Evolutionary conservation across 2,329 filamentous ascomycete genomes (phyloP).

Genomic region (Pleurostoma richardsiae): DNA sequence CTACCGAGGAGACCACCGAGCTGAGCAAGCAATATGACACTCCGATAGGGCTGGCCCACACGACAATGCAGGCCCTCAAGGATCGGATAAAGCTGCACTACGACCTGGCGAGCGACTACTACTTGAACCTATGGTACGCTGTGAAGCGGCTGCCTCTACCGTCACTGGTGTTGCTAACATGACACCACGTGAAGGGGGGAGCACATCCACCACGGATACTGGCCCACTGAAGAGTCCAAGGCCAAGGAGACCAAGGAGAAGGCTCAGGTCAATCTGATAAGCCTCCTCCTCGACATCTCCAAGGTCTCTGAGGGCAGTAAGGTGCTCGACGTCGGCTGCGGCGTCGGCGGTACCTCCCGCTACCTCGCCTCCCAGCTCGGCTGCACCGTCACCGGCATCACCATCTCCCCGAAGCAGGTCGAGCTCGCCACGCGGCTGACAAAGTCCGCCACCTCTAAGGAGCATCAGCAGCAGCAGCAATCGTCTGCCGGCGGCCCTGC

Average conservation of each 20-base stretch:
- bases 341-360: slow-evolving; percentile 54
- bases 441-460: slow-evolving; percentile 21
- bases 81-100: slow-evolving; percentile 57
- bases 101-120: slow-evolving; percentile 57
- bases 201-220: slow-evolving; percentile 61
- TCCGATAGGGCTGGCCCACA: slow-evolving; percentile 36
- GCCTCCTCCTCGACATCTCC: slow-evolving; percentile 46
- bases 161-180: no score
- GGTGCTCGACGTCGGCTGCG: slow-evolving; percentile 58
- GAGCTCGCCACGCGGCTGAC: slow-evolving; percentile 51
- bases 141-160: no score
- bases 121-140: slow-evolving; percentile 52
- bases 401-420: slow-evolving; percentile 55
- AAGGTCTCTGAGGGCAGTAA: slow-evolving; percentile 24
- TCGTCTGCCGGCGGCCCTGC: slow-evolving; percentile 16
- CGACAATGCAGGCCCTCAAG: slow-evolving; percentile 45
- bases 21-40: slow-evolving; percentile 41
- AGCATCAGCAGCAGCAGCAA: slow-evolving; percentile 5
- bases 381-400: slow-evolving; percentile 53
- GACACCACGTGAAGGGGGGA: slow-evolving; percentile 40
- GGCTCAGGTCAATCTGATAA: slow-evolving; percentile 53
- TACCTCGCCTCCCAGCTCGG: slow-evolving; percentile 46
- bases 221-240: slow-evolving; percentile 38
- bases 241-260: slow-evolving; percentile 49
- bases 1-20: slow-evolving; percentile 21